These are phyloP conservation scores for Talaromyces piceae DNA, from an alignment of 2,329 filamentous ascomycete species.

Conservation along the genomic window DNA sequence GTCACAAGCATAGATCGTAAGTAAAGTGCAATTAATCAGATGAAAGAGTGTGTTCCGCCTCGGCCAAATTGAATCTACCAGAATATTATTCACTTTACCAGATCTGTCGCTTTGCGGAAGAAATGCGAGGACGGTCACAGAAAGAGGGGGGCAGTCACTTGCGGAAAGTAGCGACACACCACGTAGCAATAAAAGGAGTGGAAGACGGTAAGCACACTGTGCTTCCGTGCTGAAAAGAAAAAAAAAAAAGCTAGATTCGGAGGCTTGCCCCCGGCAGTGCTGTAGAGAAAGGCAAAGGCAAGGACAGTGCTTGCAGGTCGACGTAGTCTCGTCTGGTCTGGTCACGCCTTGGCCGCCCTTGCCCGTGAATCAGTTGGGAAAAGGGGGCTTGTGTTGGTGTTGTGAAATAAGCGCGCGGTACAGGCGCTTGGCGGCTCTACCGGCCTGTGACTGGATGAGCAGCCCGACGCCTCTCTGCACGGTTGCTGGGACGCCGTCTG, in stretches of 20 bases:
- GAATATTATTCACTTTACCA: not conserved
- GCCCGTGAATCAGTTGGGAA: not conserved
- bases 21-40: not conserved
- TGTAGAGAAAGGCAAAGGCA: not conserved
- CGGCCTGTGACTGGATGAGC: not conserved
- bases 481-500: not conserved
- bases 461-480: not conserved
- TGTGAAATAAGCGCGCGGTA: slow-evolving; percentile 30
- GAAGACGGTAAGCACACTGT: slow-evolving; percentile 11
- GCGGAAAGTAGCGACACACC: not conserved
- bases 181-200: slow-evolving; percentile 8
- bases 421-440: slow-evolving; percentile 25
- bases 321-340: not conserved
- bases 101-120: not conserved
- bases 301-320: not conserved
- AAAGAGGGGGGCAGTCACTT: not conserved
- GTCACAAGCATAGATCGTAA: slow-evolving; percentile 5
- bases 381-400: not conserved
- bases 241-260: not conserved
- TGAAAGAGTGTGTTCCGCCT: not conserved
- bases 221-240: not conserved
- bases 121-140: not conserved
- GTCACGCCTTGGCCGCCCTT: not conserved
- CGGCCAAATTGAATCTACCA: not conserved
- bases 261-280: slow-evolving; percentile 7